Percentiles rank a stretch among this genome's conserved stretches.
phyloP scores from a whole-genome alignment of 2,329 filamentous ascomycete genomes.

The Botryosphaeria dothidea region DNA sequence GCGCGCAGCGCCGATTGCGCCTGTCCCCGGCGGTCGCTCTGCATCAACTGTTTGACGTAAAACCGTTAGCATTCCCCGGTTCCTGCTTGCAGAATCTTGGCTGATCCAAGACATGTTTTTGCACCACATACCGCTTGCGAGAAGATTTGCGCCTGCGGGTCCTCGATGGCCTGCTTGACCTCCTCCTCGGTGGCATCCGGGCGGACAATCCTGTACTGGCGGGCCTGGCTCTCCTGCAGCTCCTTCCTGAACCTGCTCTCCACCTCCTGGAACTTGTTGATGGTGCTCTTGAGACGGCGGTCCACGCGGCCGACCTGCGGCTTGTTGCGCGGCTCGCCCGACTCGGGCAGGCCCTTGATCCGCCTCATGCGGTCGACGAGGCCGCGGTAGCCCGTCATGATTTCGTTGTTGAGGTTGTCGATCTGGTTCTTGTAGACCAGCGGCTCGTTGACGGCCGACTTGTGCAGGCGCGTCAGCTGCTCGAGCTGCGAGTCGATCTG shows the following conservation, averaged over 20 bases:
- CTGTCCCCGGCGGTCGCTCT: constrained; percentile 77
- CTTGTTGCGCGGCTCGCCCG: constrained; percentile 70
- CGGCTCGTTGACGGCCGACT: constrained; percentile 71
- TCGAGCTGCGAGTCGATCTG: constrained; percentile 71
- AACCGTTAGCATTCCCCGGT: constrained; percentile 2
- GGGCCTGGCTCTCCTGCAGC: constrained; percentile 78
- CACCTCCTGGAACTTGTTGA: constrained; percentile 77
- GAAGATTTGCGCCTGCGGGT: constrained; percentile 78
- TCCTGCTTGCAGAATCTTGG: background rate
- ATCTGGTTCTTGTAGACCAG: constrained; percentile 72
- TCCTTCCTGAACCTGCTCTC: constrained; percentile 80
- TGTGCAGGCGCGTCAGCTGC: constrained; percentile 70
- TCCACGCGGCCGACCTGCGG: constrained; percentile 82
- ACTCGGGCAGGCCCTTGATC: constrained; percentile 80
- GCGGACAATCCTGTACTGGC: constrained; percentile 87
- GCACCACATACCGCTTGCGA: constrained; percentile 64
- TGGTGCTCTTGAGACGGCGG: constrained; percentile 75
- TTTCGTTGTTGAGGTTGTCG: constrained; percentile 72
- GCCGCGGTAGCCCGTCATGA: constrained; percentile 78
- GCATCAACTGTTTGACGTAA: constrained; percentile 59
- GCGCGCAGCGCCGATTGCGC: constrained; percentile 76
- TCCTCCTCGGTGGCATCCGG: constrained; percentile 79
- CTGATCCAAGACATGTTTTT: background rate
- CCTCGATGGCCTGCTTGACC: constrained; percentile 74
- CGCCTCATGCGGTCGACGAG: constrained; percentile 77